phyloP scores from a whole-genome alignment of 2,329 filamentous ascomycete species.

The Coniosporium tulheliwenetii region DNA sequence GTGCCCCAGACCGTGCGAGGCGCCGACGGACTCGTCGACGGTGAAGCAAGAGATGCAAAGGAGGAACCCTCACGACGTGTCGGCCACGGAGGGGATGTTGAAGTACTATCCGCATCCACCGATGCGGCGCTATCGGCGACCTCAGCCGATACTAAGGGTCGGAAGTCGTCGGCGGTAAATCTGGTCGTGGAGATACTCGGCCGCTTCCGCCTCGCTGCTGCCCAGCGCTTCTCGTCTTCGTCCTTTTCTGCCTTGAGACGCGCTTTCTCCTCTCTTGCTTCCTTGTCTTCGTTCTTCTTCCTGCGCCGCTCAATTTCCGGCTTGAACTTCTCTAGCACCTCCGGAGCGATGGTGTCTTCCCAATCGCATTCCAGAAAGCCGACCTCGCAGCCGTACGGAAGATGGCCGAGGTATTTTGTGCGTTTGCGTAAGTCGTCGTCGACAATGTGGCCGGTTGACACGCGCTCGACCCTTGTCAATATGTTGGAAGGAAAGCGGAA shows the following conservation, averaged over 20 bases:
- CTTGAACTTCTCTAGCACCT: slow-evolving; percentile 61
- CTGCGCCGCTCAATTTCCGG: slow-evolving; percentile 61
- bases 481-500: slow-evolving; percentile 66
- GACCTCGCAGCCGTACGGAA: slow-evolving; percentile 82
- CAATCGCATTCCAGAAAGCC: slow-evolving; percentile 89
- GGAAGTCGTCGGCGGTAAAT: slow-evolving; percentile 34
- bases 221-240: slow-evolving; percentile 54
- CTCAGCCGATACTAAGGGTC: slow-evolving; percentile 16
- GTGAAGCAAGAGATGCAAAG: slow-evolving; percentile 55
- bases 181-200: slow-evolving; percentile 35
- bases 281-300: slow-evolving; percentile 69
- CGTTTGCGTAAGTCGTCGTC: slow-evolving; percentile 73
- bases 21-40: slow-evolving; percentile 66
- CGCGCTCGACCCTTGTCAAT: slow-evolving; percentile 72
- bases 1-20: slow-evolving; percentile 90
- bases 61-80: slow-evolving; percentile 41
- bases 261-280: slow-evolving; percentile 73
- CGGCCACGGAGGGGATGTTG: slow-evolving; percentile 31
- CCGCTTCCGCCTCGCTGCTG: slow-evolving; percentile 44
- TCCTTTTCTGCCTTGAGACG: slow-evolving; percentile 66
- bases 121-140: slow-evolving; percentile 11
- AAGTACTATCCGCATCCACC: slow-evolving; percentile 17
- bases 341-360: slow-evolving; percentile 70
- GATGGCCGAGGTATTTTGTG: slow-evolving; percentile 72
- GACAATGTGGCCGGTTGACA: slow-evolving; percentile 74